Evolutionary conservation across 176 grass and related monocot genomes (phyloP).

Genomic region (Musa beccarii): DNA sequence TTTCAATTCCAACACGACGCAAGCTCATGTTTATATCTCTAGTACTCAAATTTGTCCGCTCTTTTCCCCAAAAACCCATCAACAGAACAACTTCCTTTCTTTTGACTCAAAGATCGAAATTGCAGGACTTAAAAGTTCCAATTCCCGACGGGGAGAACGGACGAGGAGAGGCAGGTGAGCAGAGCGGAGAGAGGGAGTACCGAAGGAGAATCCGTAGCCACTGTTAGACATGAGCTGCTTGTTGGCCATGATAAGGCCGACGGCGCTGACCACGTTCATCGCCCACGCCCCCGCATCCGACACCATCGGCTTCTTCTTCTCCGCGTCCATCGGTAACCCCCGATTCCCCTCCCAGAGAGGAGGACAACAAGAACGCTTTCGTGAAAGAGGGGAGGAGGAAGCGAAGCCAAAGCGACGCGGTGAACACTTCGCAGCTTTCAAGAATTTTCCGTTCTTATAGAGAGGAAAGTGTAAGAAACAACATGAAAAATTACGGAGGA

Average conservation of each 20-base stretch:
- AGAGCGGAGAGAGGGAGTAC: conserved; percentile 26
- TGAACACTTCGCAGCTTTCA: background rate
- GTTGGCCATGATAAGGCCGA: conserved; percentile 90
- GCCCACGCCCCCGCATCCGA: conserved; percentile 82
- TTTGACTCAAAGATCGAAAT: background rate
- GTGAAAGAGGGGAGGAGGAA: background rate
- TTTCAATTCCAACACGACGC: background rate
- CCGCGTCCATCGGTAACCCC: conserved; percentile 23
- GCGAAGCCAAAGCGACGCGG: background rate
- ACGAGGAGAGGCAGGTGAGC: conserved; percentile 12
- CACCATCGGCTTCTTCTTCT: conserved; percentile 57
- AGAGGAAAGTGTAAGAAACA: background rate
- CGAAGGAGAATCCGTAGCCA: conserved; percentile 85
- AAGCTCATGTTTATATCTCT: background rate
- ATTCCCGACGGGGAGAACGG: too few relatives aligned
- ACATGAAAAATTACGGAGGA: background rate
- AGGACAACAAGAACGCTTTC: background rate
- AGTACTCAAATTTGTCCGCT: background rate
- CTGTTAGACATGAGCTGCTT: conserved; percentile 91
- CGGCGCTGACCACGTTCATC: conserved; percentile 99
- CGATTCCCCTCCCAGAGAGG: background rate
- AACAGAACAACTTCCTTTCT: background rate
- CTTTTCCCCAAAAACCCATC: background rate
- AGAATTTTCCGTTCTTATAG: too few relatives aligned
- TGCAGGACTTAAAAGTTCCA: background rate